These are phyloP conservation scores for Heterococcus sp. DNA, from an alignment of 108 stramenopile species.

Conservation along the genomic window DNA sequence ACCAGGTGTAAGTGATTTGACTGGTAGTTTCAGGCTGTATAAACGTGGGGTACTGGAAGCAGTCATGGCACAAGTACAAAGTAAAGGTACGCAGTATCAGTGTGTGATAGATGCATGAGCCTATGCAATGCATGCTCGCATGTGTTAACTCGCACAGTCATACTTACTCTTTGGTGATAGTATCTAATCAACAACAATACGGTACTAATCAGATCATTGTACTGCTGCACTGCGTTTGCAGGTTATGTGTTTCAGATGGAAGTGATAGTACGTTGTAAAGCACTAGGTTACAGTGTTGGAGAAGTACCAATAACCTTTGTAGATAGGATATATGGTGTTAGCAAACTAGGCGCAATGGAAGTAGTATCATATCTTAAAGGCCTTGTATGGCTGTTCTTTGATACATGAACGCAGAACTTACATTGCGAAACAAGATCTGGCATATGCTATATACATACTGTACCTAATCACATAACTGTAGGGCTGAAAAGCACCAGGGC, in stretches of 20 bases:
- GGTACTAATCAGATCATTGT: too few species aligned
- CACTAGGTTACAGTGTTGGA: slow-evolving; percentile 72
- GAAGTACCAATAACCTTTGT: slow-evolving; percentile 96
- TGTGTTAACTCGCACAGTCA: too few species aligned
- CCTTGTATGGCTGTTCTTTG: slow-evolving; percentile 79
- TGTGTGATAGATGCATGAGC: too few species aligned
- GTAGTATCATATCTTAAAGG: slow-evolving; percentile 89
- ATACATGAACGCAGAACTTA: slow-evolving; percentile 76
- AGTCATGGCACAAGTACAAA: slow-evolving; percentile 75
- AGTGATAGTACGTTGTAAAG: slow-evolving; percentile 80
- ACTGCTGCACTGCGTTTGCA: too few species aligned
- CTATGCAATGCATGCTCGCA: too few species aligned
- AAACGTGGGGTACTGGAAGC: slow-evolving; percentile 74
- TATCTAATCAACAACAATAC: too few species aligned
- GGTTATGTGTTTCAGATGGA: slow-evolving; percentile 99
- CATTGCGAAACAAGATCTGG: too few species aligned
- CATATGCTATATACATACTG: too few species aligned
- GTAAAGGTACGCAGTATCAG: slow-evolving; percentile 58
- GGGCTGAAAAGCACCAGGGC: too few species aligned
- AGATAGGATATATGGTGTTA: slow-evolving; percentile 95
- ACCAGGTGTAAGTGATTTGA: slow-evolving; percentile 88
- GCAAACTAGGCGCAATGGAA: slow-evolving; percentile 91
- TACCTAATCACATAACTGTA: too few species aligned
- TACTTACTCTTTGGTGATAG: too few species aligned
- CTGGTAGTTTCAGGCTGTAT: slow-evolving; percentile 92